Conservation (phyloP, 352 stramenopile genomes). For the Aphanomyces invadans region DNA sequence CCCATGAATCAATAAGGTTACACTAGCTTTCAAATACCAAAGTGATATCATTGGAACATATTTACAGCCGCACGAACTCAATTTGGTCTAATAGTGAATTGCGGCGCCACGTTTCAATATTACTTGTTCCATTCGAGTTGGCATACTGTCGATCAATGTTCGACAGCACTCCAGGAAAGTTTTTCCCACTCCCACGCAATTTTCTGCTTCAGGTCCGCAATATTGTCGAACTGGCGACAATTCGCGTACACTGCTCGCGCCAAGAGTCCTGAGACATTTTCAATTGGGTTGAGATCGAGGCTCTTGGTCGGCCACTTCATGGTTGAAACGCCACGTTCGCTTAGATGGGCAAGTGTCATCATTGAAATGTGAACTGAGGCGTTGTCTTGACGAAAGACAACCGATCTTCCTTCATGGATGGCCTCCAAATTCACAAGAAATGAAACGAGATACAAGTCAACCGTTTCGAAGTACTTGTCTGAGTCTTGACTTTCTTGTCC, state of each 20-base stretch:
- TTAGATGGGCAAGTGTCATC: neutral
- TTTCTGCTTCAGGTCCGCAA: neutral
- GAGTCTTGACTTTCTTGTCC: conserved; percentile 6
- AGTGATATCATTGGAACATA: neutral
- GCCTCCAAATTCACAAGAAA: conserved; percentile 20
- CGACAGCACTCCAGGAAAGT: neutral
- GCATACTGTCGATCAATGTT: conserved; percentile 1
- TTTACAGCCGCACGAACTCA: neutral
- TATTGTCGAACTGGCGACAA: neutral
- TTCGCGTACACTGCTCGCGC: neutral
- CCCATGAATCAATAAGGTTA: neutral
- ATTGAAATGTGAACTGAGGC: neutral
- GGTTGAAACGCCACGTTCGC: neutral
- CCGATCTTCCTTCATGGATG: neutral
- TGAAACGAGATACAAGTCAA: conserved; percentile 27
- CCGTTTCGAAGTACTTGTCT: conserved; percentile 28
- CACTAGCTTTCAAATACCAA: neutral
- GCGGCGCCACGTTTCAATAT: neutral
- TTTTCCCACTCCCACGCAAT: neutral
- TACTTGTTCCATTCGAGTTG: neutral
- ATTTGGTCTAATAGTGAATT: neutral
- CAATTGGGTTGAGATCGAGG: conserved; percentile 19
- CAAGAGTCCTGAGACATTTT: conserved; percentile 18
- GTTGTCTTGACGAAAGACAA: neutral
- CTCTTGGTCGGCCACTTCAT: neutral